phyloP scores from a whole-genome alignment of 2,329 filamentous ascomycete species.

The Fusarium sulawesiense region DNA sequence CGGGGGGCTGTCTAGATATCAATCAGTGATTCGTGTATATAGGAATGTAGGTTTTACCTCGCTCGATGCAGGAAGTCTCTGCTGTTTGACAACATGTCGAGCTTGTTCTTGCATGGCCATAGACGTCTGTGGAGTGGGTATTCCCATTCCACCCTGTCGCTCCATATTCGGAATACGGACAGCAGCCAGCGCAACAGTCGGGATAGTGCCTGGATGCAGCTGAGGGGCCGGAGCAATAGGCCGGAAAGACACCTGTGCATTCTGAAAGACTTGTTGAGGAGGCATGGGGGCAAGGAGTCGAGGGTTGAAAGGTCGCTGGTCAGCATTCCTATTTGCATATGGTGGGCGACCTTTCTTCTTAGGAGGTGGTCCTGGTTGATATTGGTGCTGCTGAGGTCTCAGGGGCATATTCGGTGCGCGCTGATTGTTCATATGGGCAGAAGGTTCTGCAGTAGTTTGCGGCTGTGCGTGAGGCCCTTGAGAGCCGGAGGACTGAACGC shows the following conservation, averaged over 20 bases:
- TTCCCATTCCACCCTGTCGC: background rate
- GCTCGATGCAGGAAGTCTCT: background rate
- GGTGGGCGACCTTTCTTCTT: conserved; percentile 61
- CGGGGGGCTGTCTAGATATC: background rate
- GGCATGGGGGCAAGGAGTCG: conserved; percentile 49
- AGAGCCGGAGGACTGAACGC: background rate
- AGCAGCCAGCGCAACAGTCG: background rate
- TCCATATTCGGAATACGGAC: background rate
- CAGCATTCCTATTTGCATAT: conserved; percentile 56
- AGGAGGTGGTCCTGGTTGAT: conserved; percentile 7
- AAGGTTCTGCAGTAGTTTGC: conserved; percentile 1
- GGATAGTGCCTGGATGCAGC: background rate
- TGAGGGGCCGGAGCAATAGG: conserved; percentile 26
- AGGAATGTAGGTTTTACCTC: background rate
- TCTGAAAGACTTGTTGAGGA: conserved; percentile 23
- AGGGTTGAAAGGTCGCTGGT: conserved; percentile 49
- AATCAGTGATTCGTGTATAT: background rate
- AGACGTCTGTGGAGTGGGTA: background rate
- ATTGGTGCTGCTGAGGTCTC: conserved; percentile 9
- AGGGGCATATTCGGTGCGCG: conserved; percentile 34
- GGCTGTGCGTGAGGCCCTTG: conserved; percentile 9
- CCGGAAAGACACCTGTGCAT: conserved; percentile 4
- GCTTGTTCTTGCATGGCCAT: background rate
- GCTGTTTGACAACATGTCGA: background rate
- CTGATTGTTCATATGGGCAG: conserved; percentile 39